phyloP scores from a whole-genome alignment of 352 stramenopile genomes.

The Nothophytophthora sp. region DNA sequence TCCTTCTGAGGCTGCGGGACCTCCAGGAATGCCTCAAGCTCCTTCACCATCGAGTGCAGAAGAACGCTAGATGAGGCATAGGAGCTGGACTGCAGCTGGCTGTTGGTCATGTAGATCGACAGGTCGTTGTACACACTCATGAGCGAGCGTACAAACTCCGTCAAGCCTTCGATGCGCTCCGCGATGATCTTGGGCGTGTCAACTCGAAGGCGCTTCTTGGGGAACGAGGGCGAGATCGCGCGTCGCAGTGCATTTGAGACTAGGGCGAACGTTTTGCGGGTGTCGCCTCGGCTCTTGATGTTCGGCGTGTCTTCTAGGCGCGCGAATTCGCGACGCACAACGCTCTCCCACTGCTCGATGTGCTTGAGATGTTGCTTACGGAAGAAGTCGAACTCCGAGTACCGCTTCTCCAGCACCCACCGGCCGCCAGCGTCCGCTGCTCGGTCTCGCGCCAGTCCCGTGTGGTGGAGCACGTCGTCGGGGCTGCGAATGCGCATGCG shows the following conservation, averaged over 20 bases:
- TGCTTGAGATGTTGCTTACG: conserved; percentile 34
- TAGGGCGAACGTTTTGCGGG: conserved; percentile 35
- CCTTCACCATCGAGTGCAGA: conserved; percentile 24
- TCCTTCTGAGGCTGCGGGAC: conserved; percentile 47
- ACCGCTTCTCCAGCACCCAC: conserved; percentile 62
- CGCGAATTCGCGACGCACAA: conserved; percentile 17
- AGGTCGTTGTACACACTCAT: conserved; percentile 53
- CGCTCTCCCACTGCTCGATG: conserved; percentile 42
- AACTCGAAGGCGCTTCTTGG: conserved; percentile 46
- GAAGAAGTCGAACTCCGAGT: conserved; percentile 58
- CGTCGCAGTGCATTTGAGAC: conserved; percentile 50
- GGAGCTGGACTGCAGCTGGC: conserved; percentile 14
- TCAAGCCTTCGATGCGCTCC: conserved; percentile 36
- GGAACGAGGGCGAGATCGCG: conserved; percentile 41
- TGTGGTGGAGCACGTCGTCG: conserved; percentile 25
- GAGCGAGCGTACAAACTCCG: conserved; percentile 48
- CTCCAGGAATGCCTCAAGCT: conserved; percentile 45
- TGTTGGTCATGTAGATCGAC: conserved; percentile 41
- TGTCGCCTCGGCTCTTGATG: conserved; percentile 6
- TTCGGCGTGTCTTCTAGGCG: conserved; percentile 5
- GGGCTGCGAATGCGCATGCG: conserved; percentile 48
- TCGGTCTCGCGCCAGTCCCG: conserved; percentile 13
- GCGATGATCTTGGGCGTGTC: conserved; percentile 45
- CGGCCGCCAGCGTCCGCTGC: conserved; percentile 13
- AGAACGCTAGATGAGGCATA: conserved; percentile 16